Evolutionary conservation across 805 yeast genomes (phyloP), one percentile per base, ranked within the genome.

Genomic region (Saturnispora saitoi): DNA sequence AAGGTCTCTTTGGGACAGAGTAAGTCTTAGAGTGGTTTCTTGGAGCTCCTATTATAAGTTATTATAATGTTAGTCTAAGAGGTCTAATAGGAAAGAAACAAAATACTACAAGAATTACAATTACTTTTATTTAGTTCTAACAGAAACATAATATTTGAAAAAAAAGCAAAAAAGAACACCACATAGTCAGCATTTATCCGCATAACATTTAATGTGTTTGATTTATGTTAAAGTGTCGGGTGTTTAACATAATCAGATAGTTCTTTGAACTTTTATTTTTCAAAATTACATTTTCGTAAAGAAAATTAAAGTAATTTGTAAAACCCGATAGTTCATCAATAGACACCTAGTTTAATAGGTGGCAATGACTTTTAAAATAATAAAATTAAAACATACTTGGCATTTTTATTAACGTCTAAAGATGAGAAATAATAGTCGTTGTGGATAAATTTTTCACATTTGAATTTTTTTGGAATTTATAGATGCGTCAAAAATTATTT

Each of bases 11-110:
- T 80, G 99, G 99, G 72, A 91, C 96, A 70, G 96, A 78, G 88
- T 87, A 93, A 70, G 99, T 93, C 89, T 93, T 93, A 67, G 99
- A 91, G 86, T 91, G 85, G 71, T 95, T 88, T 81, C 95, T 86
- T 80, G 99, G 98, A 67, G 96, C 96, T 80, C 95, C 95, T 86
- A 60, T 29, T 17, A 4, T 36, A 32, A 2, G 5, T 24, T 24
- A 6, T n/a, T 32, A 9, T 22, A 14, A 38, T 38, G 37, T 28
- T 38, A 41, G 43, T 45, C 24, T 14, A 37, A 36, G 54, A 39
- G 26, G 29, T 19, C 14, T 20, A 17, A 29, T 38, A 5, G 4
- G 4, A 14, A 8, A n/a, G n/a, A n/a, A 3, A 12, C 8, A 3
- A 6, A 24, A 24, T 9, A 5, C 14, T 19, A 17, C 20, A 2